Conservation (phyloP, 2,329 filamentous ascomycete genomes). For the Davidsoniella neocaledoniae region DNA sequence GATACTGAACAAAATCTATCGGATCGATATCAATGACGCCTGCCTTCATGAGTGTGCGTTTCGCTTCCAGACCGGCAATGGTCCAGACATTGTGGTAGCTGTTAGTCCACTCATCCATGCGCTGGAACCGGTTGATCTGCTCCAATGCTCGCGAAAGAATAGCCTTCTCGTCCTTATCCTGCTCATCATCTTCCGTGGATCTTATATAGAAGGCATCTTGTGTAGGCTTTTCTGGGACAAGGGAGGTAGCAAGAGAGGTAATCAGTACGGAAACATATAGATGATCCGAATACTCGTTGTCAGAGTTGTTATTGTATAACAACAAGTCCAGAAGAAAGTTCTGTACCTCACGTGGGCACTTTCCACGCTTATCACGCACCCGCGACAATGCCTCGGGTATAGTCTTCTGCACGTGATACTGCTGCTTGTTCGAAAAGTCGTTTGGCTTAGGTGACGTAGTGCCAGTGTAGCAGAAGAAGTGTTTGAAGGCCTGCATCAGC, state of each 20-base stretch:
- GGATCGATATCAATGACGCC: constrained; percentile 38
- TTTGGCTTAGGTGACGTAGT: constrained; percentile 72
- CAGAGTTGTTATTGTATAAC: constrained; percentile 85
- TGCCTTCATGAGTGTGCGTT: constrained; percentile 46
- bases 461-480: constrained; percentile 71
- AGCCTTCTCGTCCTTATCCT: constrained; percentile 27
- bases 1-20: constrained; percentile 44
- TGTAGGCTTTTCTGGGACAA: constrained; percentile 30
- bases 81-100: constrained; percentile 55
- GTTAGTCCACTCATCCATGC: constrained; percentile 51
- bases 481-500: constrained; percentile 68
- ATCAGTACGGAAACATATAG: constrained; percentile 76
- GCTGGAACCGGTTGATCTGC: constrained; percentile 49
- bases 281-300: constrained; percentile 77
- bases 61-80: constrained; percentile 43
- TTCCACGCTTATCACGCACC: constrained; percentile 54
- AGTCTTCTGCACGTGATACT: constrained; percentile 69
- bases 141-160: constrained; percentile 38
- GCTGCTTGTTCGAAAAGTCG: constrained; percentile 73
- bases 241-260: constrained; percentile 38
- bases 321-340: constrained; percentile 78
- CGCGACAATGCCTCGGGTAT: constrained; percentile 68
- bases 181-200: constrained; percentile 21
- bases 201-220: constrained; percentile 14
- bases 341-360: constrained; percentile 63